Percentiles rank a stretch among this genome's conserved stretches.
Evolutionary conservation across 2,329 filamentous ascomycete species (phyloP).

Genomic region (Claviceps maximensis): DNA sequence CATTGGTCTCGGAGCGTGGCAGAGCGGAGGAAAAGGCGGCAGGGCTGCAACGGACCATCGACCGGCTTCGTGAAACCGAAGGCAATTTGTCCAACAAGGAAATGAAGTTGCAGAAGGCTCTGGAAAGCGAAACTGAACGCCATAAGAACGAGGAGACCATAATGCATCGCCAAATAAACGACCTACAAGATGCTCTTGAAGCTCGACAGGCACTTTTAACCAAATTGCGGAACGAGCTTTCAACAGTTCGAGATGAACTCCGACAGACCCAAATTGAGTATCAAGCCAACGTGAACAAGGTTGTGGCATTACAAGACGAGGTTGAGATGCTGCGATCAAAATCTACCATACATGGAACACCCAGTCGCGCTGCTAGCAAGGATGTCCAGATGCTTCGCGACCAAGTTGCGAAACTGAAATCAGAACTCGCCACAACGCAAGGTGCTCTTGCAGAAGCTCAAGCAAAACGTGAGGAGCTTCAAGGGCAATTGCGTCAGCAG

Average conservation of each 20-base stretch:
- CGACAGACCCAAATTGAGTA: slow-evolving; percentile 53
- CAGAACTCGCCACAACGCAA: slow-evolving; percentile 46
- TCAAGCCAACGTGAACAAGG: slow-evolving; percentile 48
- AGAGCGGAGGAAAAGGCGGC: slow-evolving; percentile 54
- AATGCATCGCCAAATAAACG: slow-evolving; percentile 60
- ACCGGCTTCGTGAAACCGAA: slow-evolving; percentile 54
- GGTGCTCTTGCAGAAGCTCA: slow-evolving; percentile 43
- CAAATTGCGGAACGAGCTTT: slow-evolving; percentile 51
- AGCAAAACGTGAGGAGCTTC: slow-evolving; percentile 54
- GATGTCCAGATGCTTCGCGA: slow-evolving; percentile 54
- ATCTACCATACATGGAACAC: background rate
- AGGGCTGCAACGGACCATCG: slow-evolving; percentile 57
- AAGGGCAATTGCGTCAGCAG: slow-evolving; percentile 43
- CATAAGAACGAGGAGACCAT: slow-evolving; percentile 59
- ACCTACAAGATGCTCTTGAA: slow-evolving; percentile 58
- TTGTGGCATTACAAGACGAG: slow-evolving; percentile 59
- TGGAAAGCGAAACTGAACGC: slow-evolving; percentile 58
- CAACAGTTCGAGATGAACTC: slow-evolving; percentile 53
- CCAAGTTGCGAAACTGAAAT: slow-evolving; percentile 43
- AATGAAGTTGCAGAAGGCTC: slow-evolving; percentile 49
- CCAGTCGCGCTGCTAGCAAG: slow-evolving; percentile 35
- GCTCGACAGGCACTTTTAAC: slow-evolving; percentile 52
- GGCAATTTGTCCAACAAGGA: slow-evolving; percentile 56
- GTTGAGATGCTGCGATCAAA: slow-evolving; percentile 53
- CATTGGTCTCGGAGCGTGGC: slow-evolving; percentile 51